These are phyloP conservation scores for Trametopsis cervina DNA, from an alignment of 768 basidiomycete species.

Conservation along the genomic window DNA sequence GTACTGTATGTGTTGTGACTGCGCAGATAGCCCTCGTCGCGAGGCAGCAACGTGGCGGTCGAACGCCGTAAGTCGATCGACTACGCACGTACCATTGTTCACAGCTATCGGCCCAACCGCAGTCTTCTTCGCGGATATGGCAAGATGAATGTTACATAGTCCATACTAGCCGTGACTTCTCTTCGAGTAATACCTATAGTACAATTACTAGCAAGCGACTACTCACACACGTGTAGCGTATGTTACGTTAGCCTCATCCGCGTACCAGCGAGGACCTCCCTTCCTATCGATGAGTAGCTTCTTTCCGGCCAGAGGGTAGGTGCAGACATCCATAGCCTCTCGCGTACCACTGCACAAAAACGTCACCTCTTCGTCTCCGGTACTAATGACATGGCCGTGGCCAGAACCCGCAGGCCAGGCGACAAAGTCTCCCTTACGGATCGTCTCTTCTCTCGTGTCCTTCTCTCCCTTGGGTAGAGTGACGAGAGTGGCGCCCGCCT, in stretches of 20 bases:
- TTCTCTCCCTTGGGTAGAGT: neutral
- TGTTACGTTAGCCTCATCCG: neutral
- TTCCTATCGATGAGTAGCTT: slow-evolving; percentile 11
- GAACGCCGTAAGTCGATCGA: too few relatives aligned
- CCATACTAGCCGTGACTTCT: too few relatives aligned
- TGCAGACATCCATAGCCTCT: slow-evolving; percentile 14
- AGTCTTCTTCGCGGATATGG: too few relatives aligned
- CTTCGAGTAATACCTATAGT: too few relatives aligned
- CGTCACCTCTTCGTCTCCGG: slow-evolving; percentile 16
- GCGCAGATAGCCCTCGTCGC: too few relatives aligned
- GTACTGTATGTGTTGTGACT: too few relatives aligned
- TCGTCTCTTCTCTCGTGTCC: slow-evolving; percentile 13
- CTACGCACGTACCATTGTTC: too few relatives aligned
- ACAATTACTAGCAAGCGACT: too few relatives aligned
- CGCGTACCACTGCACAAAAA: slow-evolving; percentile 21
- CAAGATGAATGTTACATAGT: too few relatives aligned
- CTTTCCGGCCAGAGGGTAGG: slow-evolving; percentile 16
- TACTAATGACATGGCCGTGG: slow-evolving; percentile 15
- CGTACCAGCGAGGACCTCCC: neutral
- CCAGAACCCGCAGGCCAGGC: slow-evolving; percentile 17
- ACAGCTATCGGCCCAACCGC: too few relatives aligned
- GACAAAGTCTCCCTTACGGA: slow-evolving; percentile 19
- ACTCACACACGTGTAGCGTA: too few relatives aligned
- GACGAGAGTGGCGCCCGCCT: slow-evolving; percentile 9
- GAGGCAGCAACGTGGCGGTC: too few relatives aligned